phyloP scores from a whole-genome alignment of 2,329 filamentous ascomycete genomes.

The Aspergillus fumigatiaffinis region DNA sequence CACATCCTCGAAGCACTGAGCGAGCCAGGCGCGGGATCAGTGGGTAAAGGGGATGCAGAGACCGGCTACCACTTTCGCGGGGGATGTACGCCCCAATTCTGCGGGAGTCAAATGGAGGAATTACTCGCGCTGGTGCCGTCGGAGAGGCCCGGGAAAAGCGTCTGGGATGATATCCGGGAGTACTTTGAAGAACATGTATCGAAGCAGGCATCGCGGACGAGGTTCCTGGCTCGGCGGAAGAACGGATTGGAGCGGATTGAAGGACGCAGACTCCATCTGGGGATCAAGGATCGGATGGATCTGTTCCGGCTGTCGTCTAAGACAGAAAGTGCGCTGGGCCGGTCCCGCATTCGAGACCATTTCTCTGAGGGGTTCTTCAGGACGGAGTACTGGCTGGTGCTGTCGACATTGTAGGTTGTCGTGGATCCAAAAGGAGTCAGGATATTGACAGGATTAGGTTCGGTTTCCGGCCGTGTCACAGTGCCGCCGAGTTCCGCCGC shows the following conservation, averaged over 20 bases:
- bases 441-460: constrained; percentile 12
- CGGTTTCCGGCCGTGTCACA: constrained; percentile 26
- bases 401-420: constrained; percentile 18
- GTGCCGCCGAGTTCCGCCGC: constrained; percentile 26
- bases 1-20: constrained; percentile 33
- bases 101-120: constrained; percentile 31
- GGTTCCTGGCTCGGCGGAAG: constrained; percentile 9
- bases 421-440: neutral
- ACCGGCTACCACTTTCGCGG: constrained; percentile 36
- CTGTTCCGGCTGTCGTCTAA: constrained; percentile 15
- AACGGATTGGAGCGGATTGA: constrained; percentile 5
- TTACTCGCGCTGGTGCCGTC: constrained; percentile 33
- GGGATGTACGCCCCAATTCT: constrained; percentile 32
- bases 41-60: constrained; percentile 24
- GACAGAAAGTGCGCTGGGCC: constrained; percentile 13
- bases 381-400: constrained; percentile 24
- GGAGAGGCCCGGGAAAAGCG: constrained; percentile 5
- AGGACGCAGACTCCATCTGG: constrained; percentile 6
- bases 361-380: constrained; percentile 19
- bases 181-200: neutral
- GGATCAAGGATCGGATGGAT: constrained; percentile 16
- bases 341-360: constrained; percentile 14
- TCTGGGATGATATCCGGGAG: constrained; percentile 16
- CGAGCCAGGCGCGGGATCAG: constrained; percentile 28
- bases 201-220: constrained; percentile 6